phyloP scores from a whole-genome alignment of 2,329 filamentous ascomycete species.

The Teratosphaeria zuluensis region DNA sequence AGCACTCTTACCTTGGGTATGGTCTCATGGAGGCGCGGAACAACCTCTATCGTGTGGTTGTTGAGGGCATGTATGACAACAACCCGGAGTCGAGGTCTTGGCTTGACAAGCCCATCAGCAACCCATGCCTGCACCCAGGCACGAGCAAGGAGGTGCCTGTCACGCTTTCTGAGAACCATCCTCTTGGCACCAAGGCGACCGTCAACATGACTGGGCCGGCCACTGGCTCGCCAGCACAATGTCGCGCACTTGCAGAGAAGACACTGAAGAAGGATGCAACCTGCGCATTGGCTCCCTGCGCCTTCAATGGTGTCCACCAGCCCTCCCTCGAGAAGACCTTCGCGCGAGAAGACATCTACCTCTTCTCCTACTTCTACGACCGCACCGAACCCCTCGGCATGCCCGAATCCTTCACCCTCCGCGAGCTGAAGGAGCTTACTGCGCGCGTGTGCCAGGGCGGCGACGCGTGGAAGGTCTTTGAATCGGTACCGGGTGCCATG shows the following conservation, averaged over 20 bases:
- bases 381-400: constrained; percentile 88
- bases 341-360: constrained; percentile 79
- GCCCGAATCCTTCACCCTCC: constrained; percentile 92
- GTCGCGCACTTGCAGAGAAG: constrained; percentile 80
- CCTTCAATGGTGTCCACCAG: constrained; percentile 96
- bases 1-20: constrained; percentile 95
- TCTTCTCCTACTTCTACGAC: constrained; percentile 98
- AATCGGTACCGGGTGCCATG: constrained; percentile 64
- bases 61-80: constrained; percentile 60
- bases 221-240: constrained; percentile 68
- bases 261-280: constrained; percentile 78
- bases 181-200: constrained; percentile 53
- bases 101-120: constrained; percentile 60
- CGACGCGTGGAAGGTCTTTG: constrained; percentile 73
- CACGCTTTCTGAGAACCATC: constrained; percentile 55
- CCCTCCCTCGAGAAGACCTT: constrained; percentile 89
- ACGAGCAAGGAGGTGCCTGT: constrained; percentile 67
- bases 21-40: constrained; percentile 92
- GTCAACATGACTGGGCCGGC: constrained; percentile 84
- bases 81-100: constrained; percentile 51
- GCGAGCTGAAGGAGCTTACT: constrained; percentile 79
- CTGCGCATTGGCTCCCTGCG: constrained; percentile 82
- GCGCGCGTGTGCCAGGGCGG: constrained; percentile 80
- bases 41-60: constrained; percentile 65
- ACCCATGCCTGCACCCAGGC: constrained; percentile 79